Evolutionary conservation across 257 asterid genomes (phyloP).

Genomic region (Solanum peruvianum): DNA sequence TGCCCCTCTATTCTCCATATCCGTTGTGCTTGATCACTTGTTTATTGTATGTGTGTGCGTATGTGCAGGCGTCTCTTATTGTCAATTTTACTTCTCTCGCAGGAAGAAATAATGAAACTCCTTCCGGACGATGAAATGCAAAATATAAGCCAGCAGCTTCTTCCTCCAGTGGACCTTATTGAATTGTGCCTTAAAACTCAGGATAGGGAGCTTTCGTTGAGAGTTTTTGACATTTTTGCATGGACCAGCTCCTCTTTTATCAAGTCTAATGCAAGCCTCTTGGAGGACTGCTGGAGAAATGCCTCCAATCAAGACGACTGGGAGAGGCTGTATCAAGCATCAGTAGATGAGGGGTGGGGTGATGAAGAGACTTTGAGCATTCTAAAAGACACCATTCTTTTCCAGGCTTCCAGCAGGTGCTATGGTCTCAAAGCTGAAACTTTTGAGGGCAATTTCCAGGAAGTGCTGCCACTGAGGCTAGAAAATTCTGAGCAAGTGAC

Average conservation of each 20-base stretch:
- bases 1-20: background rate
- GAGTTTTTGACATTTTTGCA: slow-evolving; percentile 72
- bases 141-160: slow-evolving; percentile 38
- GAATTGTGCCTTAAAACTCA: slow-evolving; percentile 59
- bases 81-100: slow-evolving; percentile 8
- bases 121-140: slow-evolving; percentile 51
- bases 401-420: slow-evolving; percentile 69
- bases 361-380: slow-evolving; percentile 50
- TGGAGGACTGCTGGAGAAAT: slow-evolving; percentile 96
- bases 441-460: slow-evolving; percentile 55
- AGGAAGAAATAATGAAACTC: slow-evolving; percentile 62
- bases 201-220: slow-evolving; percentile 43
- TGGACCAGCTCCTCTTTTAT: slow-evolving; percentile 81
- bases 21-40: background rate
- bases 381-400: slow-evolving; percentile 54
- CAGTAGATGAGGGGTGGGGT: slow-evolving; percentile 65
- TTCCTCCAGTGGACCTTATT: slow-evolving; percentile 71
- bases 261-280: slow-evolving; percentile 48
- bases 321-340: slow-evolving; percentile 48
- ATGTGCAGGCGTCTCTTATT: background rate
- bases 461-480: slow-evolving; percentile 56
- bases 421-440: slow-evolving; percentile 60
- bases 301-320: slow-evolving; percentile 88
- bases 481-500: slow-evolving; percentile 21
- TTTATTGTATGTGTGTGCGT: background rate